Evolutionary conservation across 495 filamentous ascomycete species (phyloP), one percentile per base, ranked within the genome.

Genomic region (Penicillium arizonense): DNA sequence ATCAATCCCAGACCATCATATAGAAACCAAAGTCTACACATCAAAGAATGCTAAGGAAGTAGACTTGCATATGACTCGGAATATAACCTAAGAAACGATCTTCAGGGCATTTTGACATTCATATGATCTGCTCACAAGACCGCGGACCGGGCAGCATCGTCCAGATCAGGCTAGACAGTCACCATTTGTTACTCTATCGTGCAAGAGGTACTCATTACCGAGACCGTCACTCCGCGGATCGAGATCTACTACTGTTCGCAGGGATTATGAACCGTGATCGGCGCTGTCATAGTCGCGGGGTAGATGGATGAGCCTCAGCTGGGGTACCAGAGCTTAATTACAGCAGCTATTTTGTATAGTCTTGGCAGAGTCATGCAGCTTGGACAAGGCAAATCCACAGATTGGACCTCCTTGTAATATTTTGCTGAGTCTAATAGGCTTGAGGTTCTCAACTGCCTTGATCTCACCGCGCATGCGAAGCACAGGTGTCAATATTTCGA

Each of bases 71-170:
- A 24, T 24, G 3, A 24, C 23, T 24, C 23, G 23, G 3, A 6
- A 24, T 4, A 6, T 24, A 6, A 24, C 23, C 3, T 24, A 24
- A 4, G 5, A 24, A 24, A 24, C 4, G 4, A 24, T 24, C 4
- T 6, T 24, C 23, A 24, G 23, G 23, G 1, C 2, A 24, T 6
- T 24, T 24, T 6, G 4, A 24, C 2, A 49, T 41, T 12, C 37
- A 37, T 35, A 24, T 50, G 36, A 30, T 8, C 24, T 37, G 4
- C 7, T 30, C n/a, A 10, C 18, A 18, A 42, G 41, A 13, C 44
- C 44, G 51, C 43, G 51, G 44, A 47, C 36, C 51, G 28, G 36
- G 26, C 26, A 14, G 36, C 16, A 40, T 11, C 18, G 18, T 39
- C 4, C 20, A 35, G 13, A 45, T 45, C 16, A 9, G 38, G 18